Conservation (phyloP, 306 rosid species). For the Sindora glabra region DNA sequence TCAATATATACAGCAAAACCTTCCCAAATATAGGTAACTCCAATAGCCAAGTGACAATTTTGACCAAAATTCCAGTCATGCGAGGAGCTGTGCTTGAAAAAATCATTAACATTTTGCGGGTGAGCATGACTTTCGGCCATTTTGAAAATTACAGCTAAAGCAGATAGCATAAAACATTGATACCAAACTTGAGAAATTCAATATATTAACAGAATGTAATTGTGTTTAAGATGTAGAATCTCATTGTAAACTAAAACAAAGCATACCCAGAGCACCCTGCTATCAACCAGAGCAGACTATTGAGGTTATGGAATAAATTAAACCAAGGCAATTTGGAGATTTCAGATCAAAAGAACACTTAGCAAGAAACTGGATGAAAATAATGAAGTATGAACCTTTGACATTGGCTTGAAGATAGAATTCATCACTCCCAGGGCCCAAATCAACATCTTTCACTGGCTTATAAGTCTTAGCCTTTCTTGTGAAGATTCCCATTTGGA, state of each 20-base stretch:
- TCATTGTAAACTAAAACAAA: background rate
- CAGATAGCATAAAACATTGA: background rate
- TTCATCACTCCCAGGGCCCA: conserved; percentile 49
- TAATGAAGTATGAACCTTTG: conserved; percentile 44
- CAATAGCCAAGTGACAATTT: conserved; percentile 54
- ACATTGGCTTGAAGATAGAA: conserved; percentile 73
- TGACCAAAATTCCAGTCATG: conserved; percentile 68
- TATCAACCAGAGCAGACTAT: background rate
- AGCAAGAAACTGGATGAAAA: background rate
- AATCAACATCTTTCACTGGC: conserved; percentile 55
- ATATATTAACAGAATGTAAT: background rate
- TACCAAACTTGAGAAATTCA: background rate
- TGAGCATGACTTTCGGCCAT: too few species aligned
- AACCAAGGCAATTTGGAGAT: background rate
- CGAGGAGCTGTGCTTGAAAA: conserved; percentile 59
- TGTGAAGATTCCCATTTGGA: conserved; percentile 40
- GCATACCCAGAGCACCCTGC: background rate
- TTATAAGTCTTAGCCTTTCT: conserved; percentile 30
- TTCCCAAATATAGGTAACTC: conserved; percentile 67
- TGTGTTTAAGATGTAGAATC: too few species aligned
- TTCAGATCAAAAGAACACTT: too few species aligned
- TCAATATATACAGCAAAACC: conserved; percentile 45
- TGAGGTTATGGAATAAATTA: background rate
- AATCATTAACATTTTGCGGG: conserved; percentile 8
- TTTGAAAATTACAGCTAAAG: conserved; percentile 1